Base-by-base conservation (phyloP, 345 rosid species). In the Ricinus communis region DNA sequence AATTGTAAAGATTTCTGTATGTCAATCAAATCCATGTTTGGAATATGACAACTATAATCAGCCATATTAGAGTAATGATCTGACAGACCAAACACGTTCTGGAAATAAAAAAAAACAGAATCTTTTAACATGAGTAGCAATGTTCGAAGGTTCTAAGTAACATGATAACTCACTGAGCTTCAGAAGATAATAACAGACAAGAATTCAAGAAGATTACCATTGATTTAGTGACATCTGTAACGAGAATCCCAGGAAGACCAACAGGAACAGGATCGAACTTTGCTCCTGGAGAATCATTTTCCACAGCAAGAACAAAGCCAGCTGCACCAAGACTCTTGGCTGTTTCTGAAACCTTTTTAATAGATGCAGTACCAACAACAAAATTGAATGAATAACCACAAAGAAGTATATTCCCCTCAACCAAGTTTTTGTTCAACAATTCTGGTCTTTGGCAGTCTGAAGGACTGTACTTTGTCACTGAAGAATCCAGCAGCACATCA, bases 231-330 rank as follows among this genome's bases (percentile, higher is more conserved):
- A 87, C 91, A 74, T 96, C 98, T 1, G 93, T 87, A 71, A 96
- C 87, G 62, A 93, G 86, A 76, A 96, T 86, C 45, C 99, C 99
- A 9, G 99, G 99, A 79, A 87, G 62, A 76, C 83, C 80, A 78
- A 85, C 85, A 55, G 99, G 93, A 38, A 96, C 99, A 31, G 99
- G 99, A 74, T 92, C 97, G 27, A 90, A 96, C 74, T 96, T 96
- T 46, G 98, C 80, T 78, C 97, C 99, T 1, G 99, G 98, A 70
- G 98, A 90, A 61, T 82, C 90, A 77, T 80, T 90, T 86, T 96
- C 99, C n/a, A 96, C 99, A 62, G 89, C 99, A 65, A 96, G 97
- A 79, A 96, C 97, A 77, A 96, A 96, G 61, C 99, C 99, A 82
- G 75, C 85, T 1, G 99, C 99, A 25, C 97, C 97, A n/a, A 96